phyloP scores from a whole-genome alignment of 305 asterid species.

The Stenogyne calaminthoides region DNA sequence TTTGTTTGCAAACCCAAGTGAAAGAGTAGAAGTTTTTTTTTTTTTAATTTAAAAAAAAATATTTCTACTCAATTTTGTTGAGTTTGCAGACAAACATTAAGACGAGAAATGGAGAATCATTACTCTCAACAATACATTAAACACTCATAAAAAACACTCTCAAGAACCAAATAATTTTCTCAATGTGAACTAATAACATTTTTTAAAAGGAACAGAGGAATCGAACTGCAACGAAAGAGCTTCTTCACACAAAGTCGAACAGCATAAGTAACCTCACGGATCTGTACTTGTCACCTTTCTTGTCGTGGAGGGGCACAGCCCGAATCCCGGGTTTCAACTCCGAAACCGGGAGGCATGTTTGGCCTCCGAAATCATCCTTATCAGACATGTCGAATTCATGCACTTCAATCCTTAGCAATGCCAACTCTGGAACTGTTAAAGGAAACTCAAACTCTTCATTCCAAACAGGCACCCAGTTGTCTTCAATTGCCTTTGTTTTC shows the following conservation, averaged over 20 bases:
- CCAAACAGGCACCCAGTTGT: slow-evolving; percentile 85
- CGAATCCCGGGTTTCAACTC: slow-evolving; percentile 77
- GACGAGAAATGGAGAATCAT: no score
- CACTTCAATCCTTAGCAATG: slow-evolving; percentile 77
- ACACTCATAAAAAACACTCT: background rate
- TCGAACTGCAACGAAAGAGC: background rate
- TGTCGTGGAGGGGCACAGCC: slow-evolving; percentile 55
- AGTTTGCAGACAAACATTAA: no score
- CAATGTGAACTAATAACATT: background rate
- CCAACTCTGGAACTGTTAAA: slow-evolving; percentile 71
- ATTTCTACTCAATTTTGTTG: no score
- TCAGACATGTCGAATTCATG: slow-evolving; percentile 75
- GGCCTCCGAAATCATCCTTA: slow-evolving; percentile 90
- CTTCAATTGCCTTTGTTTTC: slow-evolving; percentile 58
- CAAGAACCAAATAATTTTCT: background rate
- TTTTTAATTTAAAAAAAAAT: no score
- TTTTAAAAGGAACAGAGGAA: background rate
- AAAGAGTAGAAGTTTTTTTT: no score
- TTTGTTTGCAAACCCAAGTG: no score
- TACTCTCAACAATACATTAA: no score
- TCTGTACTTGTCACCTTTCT: slow-evolving; percentile 68
- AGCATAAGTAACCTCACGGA: slow-evolving; percentile 67
- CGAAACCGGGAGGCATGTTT: slow-evolving; percentile 79
- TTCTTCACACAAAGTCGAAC: slow-evolving; percentile 47
- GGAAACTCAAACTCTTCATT: slow-evolving; percentile 68